Evolutionary conservation across 805 yeast genomes (phyloP), one percentile per base, ranked within the genome.

Genomic region (Nakazawaea holstii): DNA sequence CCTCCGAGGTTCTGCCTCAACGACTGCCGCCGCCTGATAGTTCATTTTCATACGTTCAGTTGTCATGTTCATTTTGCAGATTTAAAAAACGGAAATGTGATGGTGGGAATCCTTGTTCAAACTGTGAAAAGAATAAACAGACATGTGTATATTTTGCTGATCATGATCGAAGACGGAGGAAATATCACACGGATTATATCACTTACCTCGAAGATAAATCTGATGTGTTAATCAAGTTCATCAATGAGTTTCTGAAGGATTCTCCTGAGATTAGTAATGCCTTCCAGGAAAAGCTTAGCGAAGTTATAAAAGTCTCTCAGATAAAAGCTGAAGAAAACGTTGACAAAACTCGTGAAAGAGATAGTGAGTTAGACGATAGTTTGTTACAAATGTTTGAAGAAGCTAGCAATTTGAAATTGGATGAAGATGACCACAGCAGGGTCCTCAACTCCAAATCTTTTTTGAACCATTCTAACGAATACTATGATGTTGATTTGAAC

Each of bases 161-260:
- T 8, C 48, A 45, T 35, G 69, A 65, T 43, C 49, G 66, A 43
- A 50, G 69, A 47, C 49, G 68, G 35, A 41, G 69, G 17, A 65
- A 65, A 43, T 65, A 62, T 46, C 62, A 63, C 46, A 59, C 67
- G 1, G 65, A 61, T 44, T 65, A 65, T 37, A 58, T 63, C 2
- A 58, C 55, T 27, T 56, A 58, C 29, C 52, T 65, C 13, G 65
- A 61, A 27, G 51, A 52, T 7, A 59, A 58, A 42, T 50, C 61
- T 0, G 40, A 41, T 0, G 53, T 45, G 5, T 49, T 63, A 29
- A 58, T 55, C 24, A 32, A 41, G 8, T 63, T 54, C 48, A 58
- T 65, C n/a, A 39, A 31, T 24, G 55, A 50, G 45, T 52, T 55
- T 39, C 53, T 55, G 5, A 52, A 55, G 33, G 56, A 59, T 26